Evolutionary conservation across 352 stramenopile genomes (phyloP), one percentile per base, ranked within the genome.

Genomic region (Pythium dissotocum): DNA sequence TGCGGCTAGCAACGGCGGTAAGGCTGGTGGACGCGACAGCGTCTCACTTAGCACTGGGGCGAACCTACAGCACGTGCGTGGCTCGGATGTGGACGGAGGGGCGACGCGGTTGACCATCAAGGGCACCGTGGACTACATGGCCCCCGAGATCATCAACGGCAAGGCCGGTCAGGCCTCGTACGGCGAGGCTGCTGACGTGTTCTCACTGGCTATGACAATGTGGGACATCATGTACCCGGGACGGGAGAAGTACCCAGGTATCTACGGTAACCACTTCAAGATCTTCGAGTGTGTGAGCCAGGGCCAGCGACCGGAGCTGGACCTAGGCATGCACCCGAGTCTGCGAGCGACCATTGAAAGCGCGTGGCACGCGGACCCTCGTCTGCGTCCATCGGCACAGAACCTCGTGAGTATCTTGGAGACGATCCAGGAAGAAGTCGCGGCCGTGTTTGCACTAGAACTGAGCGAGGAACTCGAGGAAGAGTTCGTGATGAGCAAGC

Each of bases 181-280:
- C 51, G 70, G 70, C 6, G 79, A 87, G 49, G 74, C 76, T 8
- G 70, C 73, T 4, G 79, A 89, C 57, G 68, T 89, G 1, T 88
- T 83, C 69, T 77, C 79, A 32, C 73, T 89, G 40, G 80, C 60
- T 8, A 60, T 88, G 30, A 87, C 82, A 6, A 78, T 89, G 62
- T 90, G 82, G 80, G 75, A 87, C 64, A 86, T 88, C 35, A 61
- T 88, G 26, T 72, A 86, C 35, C 77, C 77, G 2, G 58, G 54
- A 1, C 42, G 18, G 10, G 73, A 85, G 9, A 88, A 81, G 54
- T 87, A 71, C 44, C 75, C 73, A 18, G 56, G 55, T 24, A 30
- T 67, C 55, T 63, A 72, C 16, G 63, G 63, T 32, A 77, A 78
- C 21, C 65, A 81, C 13, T 42, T 73, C 1, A 67, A 75, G 28